Evolutionary conservation across 1,139 yeast species (phyloP).

Genomic region (Protomyces inouyei): DNA sequence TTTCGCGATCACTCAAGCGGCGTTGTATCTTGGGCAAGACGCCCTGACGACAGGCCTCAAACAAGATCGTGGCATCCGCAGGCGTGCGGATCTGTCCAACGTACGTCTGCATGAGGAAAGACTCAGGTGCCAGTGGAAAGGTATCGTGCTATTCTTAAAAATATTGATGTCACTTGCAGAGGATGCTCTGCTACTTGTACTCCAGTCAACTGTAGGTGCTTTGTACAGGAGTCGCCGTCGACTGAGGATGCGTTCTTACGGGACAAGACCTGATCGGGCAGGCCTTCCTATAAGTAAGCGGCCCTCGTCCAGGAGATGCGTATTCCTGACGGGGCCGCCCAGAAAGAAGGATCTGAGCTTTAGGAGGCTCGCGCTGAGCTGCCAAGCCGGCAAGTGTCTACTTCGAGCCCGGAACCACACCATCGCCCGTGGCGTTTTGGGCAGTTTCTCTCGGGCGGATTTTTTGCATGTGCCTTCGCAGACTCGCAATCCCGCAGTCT

Average conservation of each 20-base stretch:
- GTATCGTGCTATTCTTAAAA: too few species aligned
- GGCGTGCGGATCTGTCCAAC: conserved; percentile 55
- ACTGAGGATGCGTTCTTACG: too few species aligned
- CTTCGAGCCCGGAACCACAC: too few species aligned
- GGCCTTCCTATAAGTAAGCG: neutral
- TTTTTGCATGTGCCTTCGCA: too few species aligned
- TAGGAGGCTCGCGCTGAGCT: neutral
- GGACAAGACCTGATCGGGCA: neutral
- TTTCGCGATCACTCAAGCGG: conserved; percentile 55
- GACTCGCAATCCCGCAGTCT: too few species aligned
- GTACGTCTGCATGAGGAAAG: conserved; percentile 51
- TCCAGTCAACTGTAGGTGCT: too few species aligned
- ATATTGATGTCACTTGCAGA: too few species aligned
- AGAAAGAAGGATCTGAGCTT: neutral
- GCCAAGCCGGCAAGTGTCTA: neutral
- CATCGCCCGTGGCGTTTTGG: too few species aligned
- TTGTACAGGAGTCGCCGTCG: too few species aligned
- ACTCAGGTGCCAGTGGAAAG: too few species aligned
- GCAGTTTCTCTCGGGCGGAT: too few species aligned
- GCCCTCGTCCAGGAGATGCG: neutral
- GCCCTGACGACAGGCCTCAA: conserved; percentile 60
- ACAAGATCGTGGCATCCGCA: conserved; percentile 57
- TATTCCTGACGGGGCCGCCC: neutral
- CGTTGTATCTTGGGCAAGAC: conserved; percentile 56
- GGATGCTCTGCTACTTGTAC: too few species aligned